Conservation (phyloP, 805 yeast genomes). For the Starmerella floris region DNA sequence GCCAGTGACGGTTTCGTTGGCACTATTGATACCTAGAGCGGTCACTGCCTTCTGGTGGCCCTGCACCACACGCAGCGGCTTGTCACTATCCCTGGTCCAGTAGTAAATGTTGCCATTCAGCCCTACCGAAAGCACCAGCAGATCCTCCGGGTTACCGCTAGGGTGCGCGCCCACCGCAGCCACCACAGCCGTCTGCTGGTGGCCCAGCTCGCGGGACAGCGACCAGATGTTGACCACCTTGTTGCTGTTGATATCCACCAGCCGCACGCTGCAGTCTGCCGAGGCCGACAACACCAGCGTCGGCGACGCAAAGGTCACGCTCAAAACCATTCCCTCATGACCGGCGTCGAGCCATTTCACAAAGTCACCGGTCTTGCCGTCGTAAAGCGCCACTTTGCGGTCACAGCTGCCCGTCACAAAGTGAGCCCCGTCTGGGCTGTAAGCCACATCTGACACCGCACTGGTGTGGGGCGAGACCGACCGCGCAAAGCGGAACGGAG, state of each 20-base stretch:
- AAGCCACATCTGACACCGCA: slow-evolving; percentile 67
- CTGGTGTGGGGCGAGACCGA: slow-evolving; percentile 65
- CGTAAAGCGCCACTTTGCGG: slow-evolving; percentile 60
- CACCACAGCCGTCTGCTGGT: slow-evolving; percentile 71
- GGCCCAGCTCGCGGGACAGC: slow-evolving; percentile 36
- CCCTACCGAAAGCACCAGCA: slow-evolving; percentile 49
- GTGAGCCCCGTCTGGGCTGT: slow-evolving; percentile 65
- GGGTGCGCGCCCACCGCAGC: slow-evolving; percentile 38
- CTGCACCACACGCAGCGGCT: slow-evolving; percentile 33
- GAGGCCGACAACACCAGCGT: slow-evolving; percentile 59
- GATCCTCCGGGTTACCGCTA: neutral
- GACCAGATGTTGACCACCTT: slow-evolving; percentile 39
- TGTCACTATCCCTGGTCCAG: slow-evolving; percentile 31
- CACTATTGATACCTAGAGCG: slow-evolving; percentile 30
- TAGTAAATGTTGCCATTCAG: slow-evolving; percentile 58
- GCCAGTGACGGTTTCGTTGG: slow-evolving; percentile 40
- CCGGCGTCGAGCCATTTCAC: slow-evolving; percentile 35
- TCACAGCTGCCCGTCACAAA: slow-evolving; percentile 79
- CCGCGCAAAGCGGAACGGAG: slow-evolving; percentile 77
- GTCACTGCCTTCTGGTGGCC: slow-evolving; percentile 84
- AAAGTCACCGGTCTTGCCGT: slow-evolving; percentile 76
- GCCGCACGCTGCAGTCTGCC: slow-evolving; percentile 64
- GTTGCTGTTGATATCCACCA: slow-evolving; percentile 43
- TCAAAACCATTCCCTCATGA: slow-evolving; percentile 73
- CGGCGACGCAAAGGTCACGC: slow-evolving; percentile 53